Conservation (phyloP, 2,329 filamentous ascomycete species). For the Elsinoe ampelina region DNA sequence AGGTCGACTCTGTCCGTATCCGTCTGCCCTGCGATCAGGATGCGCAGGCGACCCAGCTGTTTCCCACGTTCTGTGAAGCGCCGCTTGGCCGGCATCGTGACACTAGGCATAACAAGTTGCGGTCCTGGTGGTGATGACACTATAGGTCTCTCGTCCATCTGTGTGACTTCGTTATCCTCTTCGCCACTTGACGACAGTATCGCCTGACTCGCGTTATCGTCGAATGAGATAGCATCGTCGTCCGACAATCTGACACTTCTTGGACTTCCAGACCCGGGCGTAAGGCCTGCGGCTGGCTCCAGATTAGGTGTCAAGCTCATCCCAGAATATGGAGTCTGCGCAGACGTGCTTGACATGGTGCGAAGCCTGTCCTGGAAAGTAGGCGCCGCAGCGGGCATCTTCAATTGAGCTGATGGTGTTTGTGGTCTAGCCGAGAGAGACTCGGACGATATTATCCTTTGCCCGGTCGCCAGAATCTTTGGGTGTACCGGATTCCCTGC, state of each 20-base stretch:
- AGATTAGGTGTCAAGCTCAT: conserved; percentile 40
- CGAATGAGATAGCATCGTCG: conserved; percentile 42
- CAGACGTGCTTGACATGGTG: conserved; percentile 23
- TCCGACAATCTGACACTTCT: conserved; percentile 51
- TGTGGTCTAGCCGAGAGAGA: conserved; percentile 16
- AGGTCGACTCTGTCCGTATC: conserved; percentile 83
- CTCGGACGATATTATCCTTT: conserved; percentile 28
- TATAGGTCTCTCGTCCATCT: conserved; percentile 25
- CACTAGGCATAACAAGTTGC: conserved; percentile 96
- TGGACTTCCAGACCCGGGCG: conserved; percentile 51
- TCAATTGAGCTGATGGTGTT: conserved; percentile 20
- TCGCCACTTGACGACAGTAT: conserved; percentile 45
- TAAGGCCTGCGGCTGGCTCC: conserved; percentile 45
- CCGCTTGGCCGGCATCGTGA: conserved; percentile 77
- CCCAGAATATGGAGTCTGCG: conserved; percentile 38
- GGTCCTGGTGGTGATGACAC: conserved; percentile 34
- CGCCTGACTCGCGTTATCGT: conserved; percentile 48
- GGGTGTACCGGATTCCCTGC: conserved; percentile 29
- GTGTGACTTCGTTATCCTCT: conserved; percentile 42
- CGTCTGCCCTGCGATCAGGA: conserved; percentile 73
- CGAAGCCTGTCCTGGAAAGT: conserved; percentile 22
- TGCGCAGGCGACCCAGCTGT: conserved; percentile 73
- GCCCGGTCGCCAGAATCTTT: conserved; percentile 25
- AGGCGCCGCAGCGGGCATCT: conserved; percentile 20
- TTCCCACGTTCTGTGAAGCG: conserved; percentile 86